Evolutionary conservation across 305 asterid genomes (phyloP).

Genomic region (Fraxinus albicans): DNA sequence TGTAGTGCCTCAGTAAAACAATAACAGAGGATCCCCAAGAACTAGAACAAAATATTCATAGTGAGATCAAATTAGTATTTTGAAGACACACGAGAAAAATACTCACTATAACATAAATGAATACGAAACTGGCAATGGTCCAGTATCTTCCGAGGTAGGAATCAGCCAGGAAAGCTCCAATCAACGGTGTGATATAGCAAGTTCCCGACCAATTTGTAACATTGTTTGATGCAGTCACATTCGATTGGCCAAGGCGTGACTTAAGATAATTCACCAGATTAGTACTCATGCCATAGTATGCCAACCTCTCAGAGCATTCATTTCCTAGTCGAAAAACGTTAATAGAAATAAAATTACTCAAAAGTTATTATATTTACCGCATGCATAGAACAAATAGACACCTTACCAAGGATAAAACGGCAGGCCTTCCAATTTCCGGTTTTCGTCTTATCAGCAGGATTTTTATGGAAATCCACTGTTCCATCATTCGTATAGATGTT

Average conservation of each 20-base stretch:
- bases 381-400: background rate
- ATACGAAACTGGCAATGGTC: slow-evolving; percentile 58
- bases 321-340: slow-evolving; percentile 21
- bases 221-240: slow-evolving; percentile 33
- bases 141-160: slow-evolving; percentile 61
- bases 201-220: slow-evolving; percentile 71
- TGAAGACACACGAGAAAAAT: background rate
- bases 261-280: slow-evolving; percentile 41
- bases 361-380: background rate
- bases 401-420: slow-evolving; percentile 37
- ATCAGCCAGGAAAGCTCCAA: slow-evolving; percentile 74
- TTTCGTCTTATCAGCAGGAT: slow-evolving; percentile 42
- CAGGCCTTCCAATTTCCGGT: slow-evolving; percentile 51
- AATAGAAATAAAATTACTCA: background rate
- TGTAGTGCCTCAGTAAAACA: background rate
- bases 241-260: slow-evolving; percentile 26
- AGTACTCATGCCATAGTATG: slow-evolving; percentile 49
- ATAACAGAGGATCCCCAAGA: background rate
- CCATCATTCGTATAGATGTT: slow-evolving; percentile 36
- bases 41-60: background rate
- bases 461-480: slow-evolving; percentile 32
- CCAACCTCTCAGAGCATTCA: slow-evolving; percentile 48
- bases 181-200: slow-evolving; percentile 63
- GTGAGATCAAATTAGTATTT: background rate
- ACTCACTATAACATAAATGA: slow-evolving; percentile 51